phyloP scores from a whole-genome alignment of 305 asterid genomes.

The Stenogyne calaminthoides region DNA sequence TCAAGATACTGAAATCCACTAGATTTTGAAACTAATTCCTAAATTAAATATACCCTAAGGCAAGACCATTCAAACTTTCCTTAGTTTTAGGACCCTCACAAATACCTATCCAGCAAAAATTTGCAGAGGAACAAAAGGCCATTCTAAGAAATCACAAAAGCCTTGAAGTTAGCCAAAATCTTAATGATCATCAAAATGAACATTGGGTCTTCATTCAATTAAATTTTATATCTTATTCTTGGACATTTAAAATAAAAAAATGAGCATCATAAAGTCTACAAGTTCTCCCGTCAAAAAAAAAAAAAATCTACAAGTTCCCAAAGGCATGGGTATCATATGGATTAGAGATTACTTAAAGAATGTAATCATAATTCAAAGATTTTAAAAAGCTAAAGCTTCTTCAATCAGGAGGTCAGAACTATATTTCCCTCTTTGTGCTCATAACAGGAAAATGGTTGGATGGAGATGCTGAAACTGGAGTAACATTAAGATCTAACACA shows the following conservation, averaged over 20 bases:
- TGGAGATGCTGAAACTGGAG: not conserved
- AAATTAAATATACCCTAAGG: not conserved
- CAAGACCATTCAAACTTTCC: not conserved
- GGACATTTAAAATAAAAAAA: not conserved
- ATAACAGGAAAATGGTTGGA: not conserved
- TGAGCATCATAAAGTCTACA: not conserved
- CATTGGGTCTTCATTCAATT: not conserved
- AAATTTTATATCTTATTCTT: not conserved
- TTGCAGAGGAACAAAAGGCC: not conserved
- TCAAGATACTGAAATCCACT: too few relatives aligned
- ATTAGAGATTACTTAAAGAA: not conserved
- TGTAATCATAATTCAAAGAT: not conserved
- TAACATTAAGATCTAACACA: not conserved
- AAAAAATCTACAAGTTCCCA: not conserved
- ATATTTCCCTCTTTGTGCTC: not conserved
- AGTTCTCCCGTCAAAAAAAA: too few relatives aligned
- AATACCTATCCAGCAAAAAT: not conserved
- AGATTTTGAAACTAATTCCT: too few relatives aligned
- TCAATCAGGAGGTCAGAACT: conserved; percentile 1
- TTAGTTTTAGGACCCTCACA: not conserved
- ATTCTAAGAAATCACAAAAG: not conserved
- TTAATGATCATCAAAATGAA: not conserved
- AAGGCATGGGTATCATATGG: not conserved
- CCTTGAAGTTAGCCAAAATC: not conserved
- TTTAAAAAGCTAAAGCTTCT: not conserved